Evolutionary conservation across 495 filamentous ascomycete species (phyloP).

Genomic region (Sordaria brevicollis): DNA sequence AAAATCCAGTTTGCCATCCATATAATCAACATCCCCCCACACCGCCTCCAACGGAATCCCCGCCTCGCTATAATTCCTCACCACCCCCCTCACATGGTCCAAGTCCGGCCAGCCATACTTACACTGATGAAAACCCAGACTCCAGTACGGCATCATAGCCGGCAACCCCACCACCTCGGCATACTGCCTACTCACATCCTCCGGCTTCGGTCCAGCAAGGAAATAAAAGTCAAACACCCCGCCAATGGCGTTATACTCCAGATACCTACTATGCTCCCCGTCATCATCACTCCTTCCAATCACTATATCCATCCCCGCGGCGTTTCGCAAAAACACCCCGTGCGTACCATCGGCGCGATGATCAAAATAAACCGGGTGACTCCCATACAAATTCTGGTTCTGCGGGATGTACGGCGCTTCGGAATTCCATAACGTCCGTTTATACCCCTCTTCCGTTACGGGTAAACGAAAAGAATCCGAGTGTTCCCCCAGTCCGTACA

Average conservation of each 20-base stretch:
- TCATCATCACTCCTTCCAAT: constrained; percentile 51
- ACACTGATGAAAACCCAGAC: constrained; percentile 78
- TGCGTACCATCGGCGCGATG: constrained; percentile 57
- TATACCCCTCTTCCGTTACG: constrained; percentile 58
- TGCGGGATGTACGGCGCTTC: constrained; percentile 51
- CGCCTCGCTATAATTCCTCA: constrained; percentile 68
- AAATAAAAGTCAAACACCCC: constrained; percentile 85
- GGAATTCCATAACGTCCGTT: constrained; percentile 70
- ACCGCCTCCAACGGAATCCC: constrained; percentile 77
- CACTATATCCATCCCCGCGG: constrained; percentile 84
- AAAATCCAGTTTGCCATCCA: constrained; percentile 54
- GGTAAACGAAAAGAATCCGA: constrained; percentile 61
- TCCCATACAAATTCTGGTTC: constrained; percentile 64
- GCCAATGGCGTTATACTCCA: constrained; percentile 77
- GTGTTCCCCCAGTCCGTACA: constrained; percentile 78
- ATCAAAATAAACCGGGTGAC: constrained; percentile 79
- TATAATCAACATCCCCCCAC: constrained; percentile 88
- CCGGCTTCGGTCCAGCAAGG: constrained; percentile 62
- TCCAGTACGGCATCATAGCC: constrained; percentile 79
- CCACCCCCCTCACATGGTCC: constrained; percentile 62
- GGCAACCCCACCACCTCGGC: constrained; percentile 57
- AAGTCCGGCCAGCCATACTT: constrained; percentile 69
- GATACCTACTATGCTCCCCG: constrained; percentile 54
- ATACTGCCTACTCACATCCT: constrained; percentile 66
- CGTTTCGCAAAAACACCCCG: constrained; percentile 76